phyloP scores from a whole-genome alignment of 2,329 filamentous ascomycete species.

The Cladosporium sp. region DNA sequence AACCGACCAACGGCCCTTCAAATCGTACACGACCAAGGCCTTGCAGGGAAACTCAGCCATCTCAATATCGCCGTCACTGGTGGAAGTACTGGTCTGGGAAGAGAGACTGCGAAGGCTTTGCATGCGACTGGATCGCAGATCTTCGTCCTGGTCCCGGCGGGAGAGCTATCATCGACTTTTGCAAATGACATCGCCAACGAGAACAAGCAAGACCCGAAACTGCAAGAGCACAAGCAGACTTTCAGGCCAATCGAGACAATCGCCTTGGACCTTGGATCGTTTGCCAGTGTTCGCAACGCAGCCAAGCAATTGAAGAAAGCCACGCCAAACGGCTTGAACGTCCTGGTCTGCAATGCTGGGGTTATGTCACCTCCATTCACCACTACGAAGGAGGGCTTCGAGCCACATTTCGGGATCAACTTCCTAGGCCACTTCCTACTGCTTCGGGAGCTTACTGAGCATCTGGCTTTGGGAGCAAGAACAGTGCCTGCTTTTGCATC shows the following conservation, averaged over 20 bases:
- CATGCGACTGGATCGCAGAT: slow-evolving; percentile 42
- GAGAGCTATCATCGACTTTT: slow-evolving; percentile 35
- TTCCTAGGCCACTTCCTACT: slow-evolving; percentile 48
- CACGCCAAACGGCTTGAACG: slow-evolving; percentile 12
- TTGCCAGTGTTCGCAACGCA: slow-evolving; percentile 30
- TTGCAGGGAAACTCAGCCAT: slow-evolving; percentile 31
- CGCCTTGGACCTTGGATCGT: slow-evolving; percentile 28
- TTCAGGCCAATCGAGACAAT: neutral
- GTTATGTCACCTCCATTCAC: slow-evolving; percentile 26
- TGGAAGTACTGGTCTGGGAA: slow-evolving; percentile 39
- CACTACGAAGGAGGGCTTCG: slow-evolving; percentile 45
- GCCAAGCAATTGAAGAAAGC: slow-evolving; percentile 21
- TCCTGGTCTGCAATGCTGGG: slow-evolving; percentile 22
- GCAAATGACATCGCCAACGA: slow-evolving; percentile 25
- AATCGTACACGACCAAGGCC: slow-evolving; percentile 21
- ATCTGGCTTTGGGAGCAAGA: neutral
- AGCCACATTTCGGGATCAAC: slow-evolving; percentile 49
- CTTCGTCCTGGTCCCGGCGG: slow-evolving; percentile 41
- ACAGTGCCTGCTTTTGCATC: neutral
- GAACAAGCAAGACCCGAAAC: slow-evolving; percentile 3
- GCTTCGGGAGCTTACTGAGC: slow-evolving; percentile 26
- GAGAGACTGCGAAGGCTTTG: slow-evolving; percentile 43
- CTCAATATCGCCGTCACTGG: slow-evolving; percentile 42
- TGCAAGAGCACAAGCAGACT: neutral
- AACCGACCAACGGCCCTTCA: slow-evolving; percentile 22